Base-by-base conservation (phyloP, 1,284 basidiomycete species). In the Pulchroboletus neoregius region DNA sequence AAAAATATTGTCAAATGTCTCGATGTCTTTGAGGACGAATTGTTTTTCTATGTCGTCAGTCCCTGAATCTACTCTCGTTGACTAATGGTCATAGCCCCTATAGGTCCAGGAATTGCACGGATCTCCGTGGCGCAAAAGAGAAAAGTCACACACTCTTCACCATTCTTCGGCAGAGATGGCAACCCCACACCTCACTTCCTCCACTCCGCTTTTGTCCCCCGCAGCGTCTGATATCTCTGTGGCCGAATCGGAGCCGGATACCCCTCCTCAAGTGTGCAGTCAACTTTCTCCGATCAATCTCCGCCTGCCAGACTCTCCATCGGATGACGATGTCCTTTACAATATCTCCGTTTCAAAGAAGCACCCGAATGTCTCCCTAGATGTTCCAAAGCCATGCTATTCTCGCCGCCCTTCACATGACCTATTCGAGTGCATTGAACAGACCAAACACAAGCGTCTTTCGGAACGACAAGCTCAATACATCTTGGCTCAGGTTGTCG, bases 41-140 rank as follows among this genome's bases (percentile, higher is more conserved):
- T 82, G 22, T 94, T 88, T 62, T 94, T 88, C 66, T 95, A 95
- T 67, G 69, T 95, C 52, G 91, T 91, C 61, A 55, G 84, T 73
- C 48, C 31, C 16, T 16, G 33, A 35, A 42, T 41, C 36, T 48
- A 13, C 22, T 24, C 34, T 38, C 27, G 44, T 35, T 35, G 32
- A 40, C 35, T 45, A 42, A 41, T 31, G 35, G 37, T 48, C 32
- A 37, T 23, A 1, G 6, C 5, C 20, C 15, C 38, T 50, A 3
- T 53, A 94, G 90, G 80, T 95, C 18, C 91, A 94, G 75, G 93
- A 95, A 67, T 72, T 94, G 23, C 93, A 96, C 62, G 93, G 93
- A 20, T 82, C 84, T 11, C 91, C 92, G 2, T 95, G 93, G 93
- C 70, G 66, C 42, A 73, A 71, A 47, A 55, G 58, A 63, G 57